Conservation (phyloP, 371 early-diverging fungal genomes). For the Fennellomyces sp. region DNA sequence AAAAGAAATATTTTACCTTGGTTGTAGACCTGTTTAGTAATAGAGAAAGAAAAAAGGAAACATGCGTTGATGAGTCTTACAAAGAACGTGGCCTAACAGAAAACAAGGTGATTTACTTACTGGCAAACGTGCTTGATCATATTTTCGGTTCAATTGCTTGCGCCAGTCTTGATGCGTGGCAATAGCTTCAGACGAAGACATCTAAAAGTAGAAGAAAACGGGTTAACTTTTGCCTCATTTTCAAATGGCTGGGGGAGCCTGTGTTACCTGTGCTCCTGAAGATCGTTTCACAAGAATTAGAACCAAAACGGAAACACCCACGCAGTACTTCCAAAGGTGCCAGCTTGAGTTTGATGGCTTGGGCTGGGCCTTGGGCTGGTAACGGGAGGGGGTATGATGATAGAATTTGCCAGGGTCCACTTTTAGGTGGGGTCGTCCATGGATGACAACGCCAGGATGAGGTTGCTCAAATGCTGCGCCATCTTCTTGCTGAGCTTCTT, state of each 20-base stretch:
- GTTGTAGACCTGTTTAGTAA: neutral
- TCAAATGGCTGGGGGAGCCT: neutral
- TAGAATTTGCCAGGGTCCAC: neutral
- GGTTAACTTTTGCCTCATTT: neutral
- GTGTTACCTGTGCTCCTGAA: neutral
- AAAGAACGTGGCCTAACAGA: neutral
- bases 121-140: conserved; percentile 10
- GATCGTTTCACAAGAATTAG: conserved; percentile 1
- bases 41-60: neutral
- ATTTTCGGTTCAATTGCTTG: conserved; percentile 6
- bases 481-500: neutral
- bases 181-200: conserved; percentile 1
- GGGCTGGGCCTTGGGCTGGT: neutral
- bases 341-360: neutral
- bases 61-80: neutral
- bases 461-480: neutral
- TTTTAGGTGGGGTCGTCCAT: neutral
- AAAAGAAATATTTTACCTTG: neutral
- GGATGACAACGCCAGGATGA: neutral
- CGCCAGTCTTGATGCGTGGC: neutral
- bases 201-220: neutral
- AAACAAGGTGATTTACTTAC: neutral
- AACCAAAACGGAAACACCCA: neutral
- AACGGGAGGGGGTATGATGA: neutral
- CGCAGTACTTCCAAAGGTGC: neutral